Percentiles rank a stretch among this genome's conserved stretches.
These are phyloP conservation scores for Lichtheimia ornata DNA, from an alignment of 371 early-diverging fungal genomes.

Conservation along the genomic window DNA sequence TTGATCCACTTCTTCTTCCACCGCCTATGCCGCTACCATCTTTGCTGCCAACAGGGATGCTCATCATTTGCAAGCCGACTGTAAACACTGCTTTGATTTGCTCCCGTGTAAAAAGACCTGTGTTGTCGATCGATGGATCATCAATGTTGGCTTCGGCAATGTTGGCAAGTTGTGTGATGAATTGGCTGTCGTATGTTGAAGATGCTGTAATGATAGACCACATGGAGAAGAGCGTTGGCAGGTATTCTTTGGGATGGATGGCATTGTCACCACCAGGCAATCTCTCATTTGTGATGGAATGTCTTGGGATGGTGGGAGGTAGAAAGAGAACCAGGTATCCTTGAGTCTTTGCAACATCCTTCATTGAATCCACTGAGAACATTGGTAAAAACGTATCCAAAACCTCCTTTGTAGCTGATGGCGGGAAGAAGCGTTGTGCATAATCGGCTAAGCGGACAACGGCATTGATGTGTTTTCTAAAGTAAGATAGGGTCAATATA, in stretches of 20 bases:
- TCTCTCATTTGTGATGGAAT: conserved; percentile 24
- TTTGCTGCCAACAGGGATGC: conserved; percentile 77
- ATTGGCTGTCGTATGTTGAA: conserved; percentile 61
- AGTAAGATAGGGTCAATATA: neutral
- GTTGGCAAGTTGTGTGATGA: conserved; percentile 67
- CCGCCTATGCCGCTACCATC: conserved; percentile 36
- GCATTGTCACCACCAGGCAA: conserved; percentile 22
- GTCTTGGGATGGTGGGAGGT: conserved; percentile 46
- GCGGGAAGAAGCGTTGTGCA: conserved; percentile 62
- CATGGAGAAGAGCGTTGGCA: conserved; percentile 79
- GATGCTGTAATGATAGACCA: conserved; percentile 73
- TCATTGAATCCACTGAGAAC: conserved; percentile 58
- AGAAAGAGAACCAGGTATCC: conserved; percentile 63
- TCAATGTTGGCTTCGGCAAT: conserved; percentile 65
- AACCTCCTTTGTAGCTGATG: conserved; percentile 68
- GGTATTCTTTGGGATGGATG: conserved; percentile 59
- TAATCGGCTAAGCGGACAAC: conserved; percentile 41
- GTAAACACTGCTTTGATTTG: conserved; percentile 74
- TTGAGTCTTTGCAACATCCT: conserved; percentile 57
- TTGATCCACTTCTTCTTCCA: conserved; percentile 33
- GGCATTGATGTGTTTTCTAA: conserved; percentile 36
- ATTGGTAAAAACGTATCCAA: conserved; percentile 72
- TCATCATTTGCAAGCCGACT: conserved; percentile 68
- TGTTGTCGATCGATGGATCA: conserved; percentile 19
- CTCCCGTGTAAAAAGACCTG: conserved; percentile 64